A percentile compares a stretch with the other conserved stretches of the same genome.
phyloP scores from a whole-genome alignment of 169 alveolate genomes.

The Cryptosporidium xiaoi region DNA sequence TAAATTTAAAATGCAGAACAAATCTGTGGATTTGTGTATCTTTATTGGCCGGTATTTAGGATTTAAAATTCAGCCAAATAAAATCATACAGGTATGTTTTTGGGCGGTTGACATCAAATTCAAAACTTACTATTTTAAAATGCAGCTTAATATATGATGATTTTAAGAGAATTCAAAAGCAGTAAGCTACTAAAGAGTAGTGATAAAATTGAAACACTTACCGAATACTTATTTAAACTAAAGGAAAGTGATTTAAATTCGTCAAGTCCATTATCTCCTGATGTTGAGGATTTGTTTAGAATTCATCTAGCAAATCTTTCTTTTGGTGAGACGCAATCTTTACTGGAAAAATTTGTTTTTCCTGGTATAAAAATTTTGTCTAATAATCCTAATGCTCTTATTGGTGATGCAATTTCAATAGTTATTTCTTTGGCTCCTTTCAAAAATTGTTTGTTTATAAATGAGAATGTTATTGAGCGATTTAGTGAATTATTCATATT shows the following conservation, averaged over 20 bases:
- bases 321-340: slow-evolving; percentile 4
- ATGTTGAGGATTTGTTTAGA: slow-evolving; percentile 25
- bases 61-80: background rate
- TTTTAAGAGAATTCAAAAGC: no score
- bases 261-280: slow-evolving; percentile 22
- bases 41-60: background rate
- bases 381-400: slow-evolving; percentile 40
- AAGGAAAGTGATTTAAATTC: slow-evolving; percentile 18
- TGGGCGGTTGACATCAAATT: no score
- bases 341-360: slow-evolving; percentile 11
- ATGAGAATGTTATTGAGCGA: background rate
- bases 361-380: slow-evolving; percentile 15
- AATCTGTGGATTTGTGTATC: no score
- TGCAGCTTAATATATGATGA: no score
- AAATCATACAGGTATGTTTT: background rate
- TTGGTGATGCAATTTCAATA: slow-evolving; percentile 27
- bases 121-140: no score
- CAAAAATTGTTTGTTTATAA: slow-evolving; percentile 8
- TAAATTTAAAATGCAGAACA: no score
- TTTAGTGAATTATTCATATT: slow-evolving; percentile 2
- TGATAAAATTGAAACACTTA: background rate
- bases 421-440: background rate
- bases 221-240: slow-evolving; percentile 4
- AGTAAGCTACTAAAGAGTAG: background rate
- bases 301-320: slow-evolving; percentile 25